Percentiles rank a stretch among this genome's conserved stretches.
phyloP scores from a whole-genome alignment of 73 alveolate genomes.

The Paramecium caudatum region DNA sequence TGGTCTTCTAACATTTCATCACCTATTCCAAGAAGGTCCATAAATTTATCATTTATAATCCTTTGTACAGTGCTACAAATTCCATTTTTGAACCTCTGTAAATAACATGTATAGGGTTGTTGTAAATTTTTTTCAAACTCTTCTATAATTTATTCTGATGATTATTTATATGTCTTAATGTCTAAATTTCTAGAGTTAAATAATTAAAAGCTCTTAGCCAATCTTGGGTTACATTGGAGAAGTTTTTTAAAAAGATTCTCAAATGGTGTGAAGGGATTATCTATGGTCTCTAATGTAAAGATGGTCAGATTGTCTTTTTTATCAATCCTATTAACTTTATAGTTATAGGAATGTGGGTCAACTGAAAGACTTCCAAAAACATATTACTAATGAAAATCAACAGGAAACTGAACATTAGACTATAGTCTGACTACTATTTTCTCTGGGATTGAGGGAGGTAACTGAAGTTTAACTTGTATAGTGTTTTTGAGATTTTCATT shows the following conservation, averaged over 20 bases:
- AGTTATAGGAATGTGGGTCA: conserved; percentile 37
- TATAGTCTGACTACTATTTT: background rate
- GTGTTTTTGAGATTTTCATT: background rate
- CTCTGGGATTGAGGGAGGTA: conserved; percentile 13
- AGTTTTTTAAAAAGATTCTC: background rate
- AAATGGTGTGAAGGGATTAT: conserved; percentile 53
- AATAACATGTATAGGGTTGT: background rate
- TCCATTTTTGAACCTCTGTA: conserved; percentile 36
- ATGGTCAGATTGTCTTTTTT: background rate
- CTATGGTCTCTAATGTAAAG: conserved; percentile 33
- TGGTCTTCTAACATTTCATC: background rate
- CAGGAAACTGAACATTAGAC: conserved; percentile 31
- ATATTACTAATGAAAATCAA: conserved; percentile 2
- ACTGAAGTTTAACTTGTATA: background rate
- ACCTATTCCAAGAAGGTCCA: conserved; percentile 29
- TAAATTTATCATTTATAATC: conserved; percentile 9
- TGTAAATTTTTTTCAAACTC: background rate
- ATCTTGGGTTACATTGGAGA: background rate
- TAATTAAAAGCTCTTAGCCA: background rate
- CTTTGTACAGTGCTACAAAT: background rate
- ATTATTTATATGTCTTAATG: background rate
- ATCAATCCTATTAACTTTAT: conserved; percentile 41
- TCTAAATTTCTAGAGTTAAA: conserved; percentile 12
- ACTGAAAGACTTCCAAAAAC: conserved; percentile 11
- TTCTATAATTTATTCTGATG: background rate